Conservation (phyloP, 495 filamentous ascomycete genomes). For the Lophiotrema nucula region DNA sequence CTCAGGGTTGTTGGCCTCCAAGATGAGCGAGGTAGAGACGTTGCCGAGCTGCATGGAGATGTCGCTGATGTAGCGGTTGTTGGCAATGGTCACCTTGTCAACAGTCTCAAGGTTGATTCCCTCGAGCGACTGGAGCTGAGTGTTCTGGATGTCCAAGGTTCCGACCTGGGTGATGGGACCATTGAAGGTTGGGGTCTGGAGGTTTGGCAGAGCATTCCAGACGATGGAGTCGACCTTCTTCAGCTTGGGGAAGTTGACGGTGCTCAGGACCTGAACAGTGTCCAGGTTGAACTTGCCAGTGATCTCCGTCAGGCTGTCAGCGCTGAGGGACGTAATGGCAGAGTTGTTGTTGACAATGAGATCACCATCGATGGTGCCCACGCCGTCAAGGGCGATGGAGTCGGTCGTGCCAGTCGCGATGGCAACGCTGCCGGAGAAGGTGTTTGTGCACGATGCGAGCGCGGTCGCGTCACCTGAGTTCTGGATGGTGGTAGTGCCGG, state of each 20-base stretch:
- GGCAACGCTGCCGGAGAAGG: conserved; percentile 67
- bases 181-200: conserved; percentile 67
- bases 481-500: conserved; percentile 57
- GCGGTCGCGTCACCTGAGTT: conserved; percentile 69
- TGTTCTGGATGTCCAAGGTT: conserved; percentile 75
- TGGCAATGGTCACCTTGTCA: conserved; percentile 48
- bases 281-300: conserved; percentile 65
- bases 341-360: conserved; percentile 60
- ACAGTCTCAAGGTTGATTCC: conserved; percentile 76
- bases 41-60: conserved; percentile 61
- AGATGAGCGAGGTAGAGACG: conserved; percentile 60
- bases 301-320: conserved; percentile 50
- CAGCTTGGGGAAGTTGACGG: conserved; percentile 63
- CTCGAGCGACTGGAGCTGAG: conserved; percentile 67
- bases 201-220: conserved; percentile 70
- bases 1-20: conserved; percentile 61
- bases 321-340: conserved; percentile 56
- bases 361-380: conserved; percentile 65
- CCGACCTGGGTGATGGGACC: conserved; percentile 52
- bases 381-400: conserved; percentile 54
- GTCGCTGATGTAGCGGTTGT: conserved; percentile 42
- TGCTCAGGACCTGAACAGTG: conserved; percentile 57
- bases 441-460: conserved; percentile 60
- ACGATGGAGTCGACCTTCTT: conserved; percentile 60
- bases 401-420: conserved; percentile 56